A percentile compares a stretch with the other conserved stretches of the same genome.
Evolutionary conservation across 257 asterid species (phyloP).

Genomic region (Nicotiana knightiana): DNA sequence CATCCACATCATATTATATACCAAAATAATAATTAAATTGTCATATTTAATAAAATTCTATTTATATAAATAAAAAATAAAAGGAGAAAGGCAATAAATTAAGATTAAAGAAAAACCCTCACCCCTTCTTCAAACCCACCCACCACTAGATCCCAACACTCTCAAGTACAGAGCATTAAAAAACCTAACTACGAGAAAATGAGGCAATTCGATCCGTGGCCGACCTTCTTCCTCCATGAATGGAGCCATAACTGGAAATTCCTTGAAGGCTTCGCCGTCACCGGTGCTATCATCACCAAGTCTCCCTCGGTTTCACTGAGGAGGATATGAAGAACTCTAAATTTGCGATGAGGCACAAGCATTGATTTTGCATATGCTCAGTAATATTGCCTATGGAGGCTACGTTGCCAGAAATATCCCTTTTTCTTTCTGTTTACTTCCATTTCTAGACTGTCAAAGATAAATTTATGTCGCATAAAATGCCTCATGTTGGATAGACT

Average conservation of each 20-base stretch:
- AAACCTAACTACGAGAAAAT: background rate
- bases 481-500: background rate
- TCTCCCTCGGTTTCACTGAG: conserved; percentile 29
- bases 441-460: background rate
- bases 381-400: background rate
- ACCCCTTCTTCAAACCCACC: too few relatives aligned
- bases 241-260: conserved; percentile 14
- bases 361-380: background rate
- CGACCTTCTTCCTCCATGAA: conserved; percentile 31
- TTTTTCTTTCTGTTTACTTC: background rate
- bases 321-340: conserved; percentile 34
- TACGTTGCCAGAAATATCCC: background rate
- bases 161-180: too few relatives aligned
- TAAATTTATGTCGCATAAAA: background rate
- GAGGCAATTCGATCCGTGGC: conserved; percentile 11
- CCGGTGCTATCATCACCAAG: conserved; percentile 30
- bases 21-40: too few relatives aligned
- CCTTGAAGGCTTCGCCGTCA: conserved; percentile 35
- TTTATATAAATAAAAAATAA: too few relatives aligned
- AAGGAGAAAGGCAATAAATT: too few relatives aligned
- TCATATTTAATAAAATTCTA: too few relatives aligned
- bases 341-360: too few relatives aligned
- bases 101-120: too few relatives aligned
- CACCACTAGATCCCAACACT: too few relatives aligned
- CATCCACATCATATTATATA: too few relatives aligned